Base-by-base conservation (phyloP, 768 basidiomycete species). In the Calocybe indica region DNA sequence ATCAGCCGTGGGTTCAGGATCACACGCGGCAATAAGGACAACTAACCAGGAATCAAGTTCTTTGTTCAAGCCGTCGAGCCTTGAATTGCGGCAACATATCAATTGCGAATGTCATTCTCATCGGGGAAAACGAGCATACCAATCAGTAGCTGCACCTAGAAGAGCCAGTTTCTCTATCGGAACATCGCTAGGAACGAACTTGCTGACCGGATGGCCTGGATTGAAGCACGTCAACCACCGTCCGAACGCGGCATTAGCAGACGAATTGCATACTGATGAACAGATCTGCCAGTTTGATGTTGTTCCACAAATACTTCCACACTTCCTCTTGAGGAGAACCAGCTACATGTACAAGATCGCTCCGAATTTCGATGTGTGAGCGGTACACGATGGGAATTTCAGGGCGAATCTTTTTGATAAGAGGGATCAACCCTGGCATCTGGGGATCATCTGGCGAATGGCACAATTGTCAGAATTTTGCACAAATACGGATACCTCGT, bases 41-140 rank as follows among this genome's bases (percentile, higher is more conserved):
- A 57, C 62, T 47, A 51, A 72, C 70, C 88, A 90, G 35, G 74
- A 66, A 58, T 70, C 70, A 51, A 93, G 77, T 5, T 89, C 82
- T 73, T 95, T 97, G 82, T 93, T 96, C 55, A 97, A 73, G 34
- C 94, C 94, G 65, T 97, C 94, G 48, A 97, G 82, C 78, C 86
- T 86, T 45, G 7, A 12, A 45, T 37, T 44, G 33, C 14, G 39
- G 34, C 43, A 22, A 47, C 43, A 45, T n/a, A 53, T 43, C 22
- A 43, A 48, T 14, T 43, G 13, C 33, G 30, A 40, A 48, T 36
- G 41, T 6, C 0, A 44, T 49, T 12, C 46, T 11, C 34, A 46
- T 28, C 10, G 9, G 12, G 14, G 8, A 38, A 14, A 28, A 35
- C 11, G 9, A 6, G 64, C 82, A 52, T 51, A 87, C 88, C 86